Evolutionary conservation across 768 basidiomycete species (phyloP).

Genomic region (Phylloporus sp.): DNA sequence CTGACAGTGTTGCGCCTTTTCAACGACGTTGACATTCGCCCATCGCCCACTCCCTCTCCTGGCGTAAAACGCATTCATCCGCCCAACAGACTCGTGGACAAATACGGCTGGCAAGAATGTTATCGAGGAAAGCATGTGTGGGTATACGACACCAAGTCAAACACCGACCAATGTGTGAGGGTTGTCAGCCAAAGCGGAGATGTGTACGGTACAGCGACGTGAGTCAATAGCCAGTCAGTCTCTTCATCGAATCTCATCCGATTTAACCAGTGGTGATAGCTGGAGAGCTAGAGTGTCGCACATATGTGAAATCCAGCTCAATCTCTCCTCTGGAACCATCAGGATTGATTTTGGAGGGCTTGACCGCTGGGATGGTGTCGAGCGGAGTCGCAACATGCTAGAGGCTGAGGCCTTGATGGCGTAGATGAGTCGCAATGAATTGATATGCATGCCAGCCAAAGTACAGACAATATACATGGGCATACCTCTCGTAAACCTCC

Average conservation of each 20-base stretch:
- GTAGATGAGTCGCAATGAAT: conserved; percentile 15
- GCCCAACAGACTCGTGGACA: conserved; percentile 58
- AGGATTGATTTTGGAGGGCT: conserved; percentile 73
- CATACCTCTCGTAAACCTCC: conserved; percentile 14
- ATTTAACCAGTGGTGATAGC: conserved; percentile 61
- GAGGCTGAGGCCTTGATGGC: conserved; percentile 40
- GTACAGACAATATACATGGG: conserved; percentile 26
- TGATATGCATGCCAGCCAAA: conserved; percentile 18
- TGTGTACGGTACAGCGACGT: conserved; percentile 78
- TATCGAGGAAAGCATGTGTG: conserved; percentile 67
- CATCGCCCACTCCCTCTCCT: conserved; percentile 43
- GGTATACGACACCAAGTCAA: conserved; percentile 71
- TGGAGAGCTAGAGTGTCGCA: conserved; percentile 73
- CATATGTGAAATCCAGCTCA: conserved; percentile 70
- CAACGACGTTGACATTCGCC: conserved; percentile 66
- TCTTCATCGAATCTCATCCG: conserved; percentile 4
- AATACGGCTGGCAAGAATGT: conserved; percentile 66
- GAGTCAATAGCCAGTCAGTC: conserved; percentile 26
- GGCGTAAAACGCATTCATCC: conserved; percentile 45
- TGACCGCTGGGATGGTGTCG: conserved; percentile 66
- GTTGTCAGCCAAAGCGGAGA: conserved; percentile 61
- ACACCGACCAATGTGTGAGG: conserved; percentile 61
- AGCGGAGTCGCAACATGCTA: conserved; percentile 61
- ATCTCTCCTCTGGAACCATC: conserved; percentile 55
- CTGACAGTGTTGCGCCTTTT: conserved; percentile 62